Evolutionary conservation across 1,284 basidiomycete species (phyloP).

Genomic region (Rugosomyces carneus): DNA sequence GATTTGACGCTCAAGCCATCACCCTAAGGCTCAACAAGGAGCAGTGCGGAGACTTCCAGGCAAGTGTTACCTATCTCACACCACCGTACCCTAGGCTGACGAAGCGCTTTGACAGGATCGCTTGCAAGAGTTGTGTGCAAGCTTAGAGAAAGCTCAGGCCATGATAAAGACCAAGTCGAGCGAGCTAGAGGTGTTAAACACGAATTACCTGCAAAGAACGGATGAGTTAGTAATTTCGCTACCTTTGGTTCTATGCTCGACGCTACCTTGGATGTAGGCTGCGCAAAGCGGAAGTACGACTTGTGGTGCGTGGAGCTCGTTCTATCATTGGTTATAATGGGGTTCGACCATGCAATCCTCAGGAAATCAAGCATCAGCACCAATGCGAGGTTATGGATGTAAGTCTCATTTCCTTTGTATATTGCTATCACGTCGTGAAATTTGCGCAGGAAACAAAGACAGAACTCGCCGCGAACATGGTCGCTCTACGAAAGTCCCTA

Average conservation of each 20-base stretch:
- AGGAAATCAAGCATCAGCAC: background rate
- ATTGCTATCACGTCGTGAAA: background rate
- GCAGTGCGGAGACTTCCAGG: slow-evolving; percentile 48
- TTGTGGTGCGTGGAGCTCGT: slow-evolving; percentile 23
- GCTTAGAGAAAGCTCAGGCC: background rate
- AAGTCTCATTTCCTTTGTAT: background rate
- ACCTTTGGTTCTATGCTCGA: too few relatives aligned
- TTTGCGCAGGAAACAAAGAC: background rate
- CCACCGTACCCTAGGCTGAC: too few relatives aligned
- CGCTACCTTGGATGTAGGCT: slow-evolving; percentile 4
- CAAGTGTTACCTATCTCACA: too few relatives aligned
- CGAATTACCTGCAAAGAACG: background rate
- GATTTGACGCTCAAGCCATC: slow-evolving; percentile 51
- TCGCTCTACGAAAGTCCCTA: background rate
- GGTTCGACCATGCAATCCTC: too few relatives aligned
- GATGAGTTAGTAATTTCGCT: background rate
- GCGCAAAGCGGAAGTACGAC: slow-evolving; percentile 5
- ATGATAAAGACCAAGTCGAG: slow-evolving; percentile 2
- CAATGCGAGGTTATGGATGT: background rate
- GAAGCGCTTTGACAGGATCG: slow-evolving; percentile 9
- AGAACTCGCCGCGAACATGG: background rate
- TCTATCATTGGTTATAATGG: too few relatives aligned
- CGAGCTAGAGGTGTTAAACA: background rate
- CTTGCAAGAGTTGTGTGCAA: slow-evolving; percentile 7
- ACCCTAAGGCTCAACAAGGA: slow-evolving; percentile 48